Evolutionary conservation across 2,329 filamentous ascomycete species (phyloP).

Genomic region (Penicillium sclerotigenum): DNA sequence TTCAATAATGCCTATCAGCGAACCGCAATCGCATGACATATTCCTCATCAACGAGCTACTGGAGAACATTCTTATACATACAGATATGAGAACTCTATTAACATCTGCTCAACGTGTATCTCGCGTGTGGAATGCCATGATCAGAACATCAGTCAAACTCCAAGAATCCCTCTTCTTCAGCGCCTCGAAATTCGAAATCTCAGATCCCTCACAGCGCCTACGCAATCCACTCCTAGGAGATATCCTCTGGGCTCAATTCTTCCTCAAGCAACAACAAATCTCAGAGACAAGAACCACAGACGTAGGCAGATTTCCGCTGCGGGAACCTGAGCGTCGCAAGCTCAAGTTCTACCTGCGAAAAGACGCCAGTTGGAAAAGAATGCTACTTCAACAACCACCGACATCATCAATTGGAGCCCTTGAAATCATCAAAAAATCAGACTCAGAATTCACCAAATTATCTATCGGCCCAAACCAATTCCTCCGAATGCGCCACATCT

Average conservation of each 20-base stretch:
- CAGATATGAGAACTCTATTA: constrained; percentile 3
- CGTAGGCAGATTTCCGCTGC: constrained; percentile 5
- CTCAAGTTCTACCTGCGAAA: constrained; percentile 1
- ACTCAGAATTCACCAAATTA: constrained; percentile 5
- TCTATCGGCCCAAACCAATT: neutral
- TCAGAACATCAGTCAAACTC: neutral
- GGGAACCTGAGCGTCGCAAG: neutral
- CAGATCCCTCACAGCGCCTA: neutral
- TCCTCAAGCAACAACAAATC: constrained; percentile 3
- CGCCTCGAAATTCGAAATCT: neutral
- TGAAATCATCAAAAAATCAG: constrained; percentile 9
- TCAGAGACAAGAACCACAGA: neutral
- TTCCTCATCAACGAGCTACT: constrained; percentile 8
- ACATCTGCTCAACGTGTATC: constrained; percentile 8
- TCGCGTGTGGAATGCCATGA: neutral
- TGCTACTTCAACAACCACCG: constrained; percentile 9
- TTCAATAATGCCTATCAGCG: constrained; percentile 1
- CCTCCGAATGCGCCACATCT: constrained; percentile 3
- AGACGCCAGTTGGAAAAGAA: constrained; percentile 6
- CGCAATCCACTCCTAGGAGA: constrained; percentile 9
- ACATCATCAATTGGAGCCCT: constrained; percentile 5
- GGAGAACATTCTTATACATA: constrained; percentile 9
- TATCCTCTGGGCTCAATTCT: constrained; percentile 8
- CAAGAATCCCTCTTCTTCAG: constrained; percentile 6
- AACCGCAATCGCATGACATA: neutral